Conservation (phyloP, 345 rosid genomes). For the Combretum micranthum region DNA sequence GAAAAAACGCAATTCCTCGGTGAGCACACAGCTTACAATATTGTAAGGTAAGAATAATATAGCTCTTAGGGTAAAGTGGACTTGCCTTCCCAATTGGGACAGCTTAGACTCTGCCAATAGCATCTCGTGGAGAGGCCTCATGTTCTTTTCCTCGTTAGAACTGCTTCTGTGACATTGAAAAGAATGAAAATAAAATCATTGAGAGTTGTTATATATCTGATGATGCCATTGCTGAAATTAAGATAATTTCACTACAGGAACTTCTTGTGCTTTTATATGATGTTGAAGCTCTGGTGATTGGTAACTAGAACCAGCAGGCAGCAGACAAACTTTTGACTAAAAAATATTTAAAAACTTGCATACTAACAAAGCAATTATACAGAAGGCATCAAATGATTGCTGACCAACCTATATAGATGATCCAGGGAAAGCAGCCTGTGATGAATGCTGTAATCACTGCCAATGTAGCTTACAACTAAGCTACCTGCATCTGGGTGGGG, state of each 20-base stretch:
- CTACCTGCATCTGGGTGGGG: slow-evolving; percentile 96
- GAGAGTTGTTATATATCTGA: no score
- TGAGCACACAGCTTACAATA: not conserved
- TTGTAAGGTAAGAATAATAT: not conserved
- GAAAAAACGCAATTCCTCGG: no score
- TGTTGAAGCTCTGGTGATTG: no score
- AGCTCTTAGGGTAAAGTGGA: not conserved
- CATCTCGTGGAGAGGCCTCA: slow-evolving; percentile 57
- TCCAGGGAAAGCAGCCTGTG: slow-evolving; percentile 61
- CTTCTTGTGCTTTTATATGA: no score
- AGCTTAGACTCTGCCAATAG: slow-evolving; percentile 83
- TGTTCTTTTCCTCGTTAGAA: slow-evolving; percentile 34
- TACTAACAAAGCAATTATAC: no score
- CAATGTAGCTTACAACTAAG: slow-evolving; percentile 78
- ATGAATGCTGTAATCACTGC: slow-evolving; percentile 51
- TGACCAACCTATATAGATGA: slow-evolving; percentile 47
- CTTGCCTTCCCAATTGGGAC: slow-evolving; percentile 76
- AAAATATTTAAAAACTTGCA: no score
- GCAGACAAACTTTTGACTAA: no score
- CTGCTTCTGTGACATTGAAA: slow-evolving; percentile 16
- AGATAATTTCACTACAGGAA: no score
- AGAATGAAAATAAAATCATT: not conserved
- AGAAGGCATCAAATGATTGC: not conserved
- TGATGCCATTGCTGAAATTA: no score
- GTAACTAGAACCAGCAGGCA: no score